Conservation (phyloP, 1,284 basidiomycete species). For the Peniophora sp. region DNA sequence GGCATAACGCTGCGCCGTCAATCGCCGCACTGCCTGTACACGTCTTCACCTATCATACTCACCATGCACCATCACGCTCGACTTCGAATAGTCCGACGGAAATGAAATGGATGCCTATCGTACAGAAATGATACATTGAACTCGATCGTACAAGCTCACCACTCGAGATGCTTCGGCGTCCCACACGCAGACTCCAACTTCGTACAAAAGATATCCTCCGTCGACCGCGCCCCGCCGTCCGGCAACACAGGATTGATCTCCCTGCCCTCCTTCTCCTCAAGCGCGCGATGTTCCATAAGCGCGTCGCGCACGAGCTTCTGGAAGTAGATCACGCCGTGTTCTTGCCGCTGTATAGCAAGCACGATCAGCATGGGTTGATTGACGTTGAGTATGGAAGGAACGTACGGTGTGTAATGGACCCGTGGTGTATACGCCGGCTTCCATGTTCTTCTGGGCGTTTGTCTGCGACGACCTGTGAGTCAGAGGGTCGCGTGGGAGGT, state of each 20-base stretch:
- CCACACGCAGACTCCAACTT: not conserved
- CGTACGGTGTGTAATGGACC: slow-evolving; percentile 15
- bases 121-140: no score
- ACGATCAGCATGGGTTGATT: not conserved
- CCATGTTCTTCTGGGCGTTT: slow-evolving; percentile 17
- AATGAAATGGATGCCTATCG: no score
- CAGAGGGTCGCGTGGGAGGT: no score
- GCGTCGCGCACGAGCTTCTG: slow-evolving; percentile 13
- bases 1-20: no score
- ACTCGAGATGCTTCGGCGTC: not conserved
- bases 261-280: slow-evolving; percentile 13
- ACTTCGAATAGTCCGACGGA: no score
- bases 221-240: not conserved
- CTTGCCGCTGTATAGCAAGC: slow-evolving; percentile 5
- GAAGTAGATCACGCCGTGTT: slow-evolving; percentile 17
- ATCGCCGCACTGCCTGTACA: no score
- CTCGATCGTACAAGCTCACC: not conserved
- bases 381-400: not conserved
- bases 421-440: slow-evolving; percentile 16
- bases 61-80: no score
- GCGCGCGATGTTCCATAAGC: slow-evolving; percentile 11
- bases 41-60: no score
- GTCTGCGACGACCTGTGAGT: slow-evolving; percentile 6
- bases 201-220: not conserved
- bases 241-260: slow-evolving; percentile 17